Conservation (phyloP, 2,329 filamentous ascomycete species). For the Zymoseptoria ardabiliae region DNA sequence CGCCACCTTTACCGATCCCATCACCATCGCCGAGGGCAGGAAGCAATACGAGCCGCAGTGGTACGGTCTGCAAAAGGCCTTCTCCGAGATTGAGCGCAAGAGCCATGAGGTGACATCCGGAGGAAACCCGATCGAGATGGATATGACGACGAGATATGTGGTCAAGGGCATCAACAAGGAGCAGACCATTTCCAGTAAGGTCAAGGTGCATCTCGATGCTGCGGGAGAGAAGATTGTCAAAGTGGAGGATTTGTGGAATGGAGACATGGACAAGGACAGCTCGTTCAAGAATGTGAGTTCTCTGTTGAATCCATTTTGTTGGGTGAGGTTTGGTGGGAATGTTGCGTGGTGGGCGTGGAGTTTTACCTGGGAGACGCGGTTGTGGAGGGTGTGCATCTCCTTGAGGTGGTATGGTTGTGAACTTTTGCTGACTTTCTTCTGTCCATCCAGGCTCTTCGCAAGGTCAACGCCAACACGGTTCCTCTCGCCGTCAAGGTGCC, state of each 20-base stretch:
- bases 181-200: constrained; percentile 42
- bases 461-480: constrained; percentile 46
- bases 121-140: constrained; percentile 54
- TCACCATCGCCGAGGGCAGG: constrained; percentile 51
- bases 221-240: constrained; percentile 42
- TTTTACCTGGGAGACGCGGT: constrained; percentile 33
- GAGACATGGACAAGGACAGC: constrained; percentile 42
- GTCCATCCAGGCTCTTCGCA: constrained; percentile 41
- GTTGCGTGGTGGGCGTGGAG: constrained; percentile 35
- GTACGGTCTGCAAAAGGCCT: constrained; percentile 54
- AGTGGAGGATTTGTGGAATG: constrained; percentile 51
- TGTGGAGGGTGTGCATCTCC: constrained; percentile 34
- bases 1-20: constrained; percentile 51
- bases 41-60: constrained; percentile 47
- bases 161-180: constrained; percentile 48
- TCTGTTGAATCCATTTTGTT: constrained; percentile 30
- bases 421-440: constrained; percentile 23
- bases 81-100: constrained; percentile 51
- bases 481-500: constrained; percentile 47
- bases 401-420: not conserved
- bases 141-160: constrained; percentile 47
- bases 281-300: constrained; percentile 45
- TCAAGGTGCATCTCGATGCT: constrained; percentile 39
- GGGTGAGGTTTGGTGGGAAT: constrained; percentile 31
- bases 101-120: constrained; percentile 46